Evolutionary conservation across 2,329 filamentous ascomycete species (phyloP).

Genomic region (Monosporascus sp.): DNA sequence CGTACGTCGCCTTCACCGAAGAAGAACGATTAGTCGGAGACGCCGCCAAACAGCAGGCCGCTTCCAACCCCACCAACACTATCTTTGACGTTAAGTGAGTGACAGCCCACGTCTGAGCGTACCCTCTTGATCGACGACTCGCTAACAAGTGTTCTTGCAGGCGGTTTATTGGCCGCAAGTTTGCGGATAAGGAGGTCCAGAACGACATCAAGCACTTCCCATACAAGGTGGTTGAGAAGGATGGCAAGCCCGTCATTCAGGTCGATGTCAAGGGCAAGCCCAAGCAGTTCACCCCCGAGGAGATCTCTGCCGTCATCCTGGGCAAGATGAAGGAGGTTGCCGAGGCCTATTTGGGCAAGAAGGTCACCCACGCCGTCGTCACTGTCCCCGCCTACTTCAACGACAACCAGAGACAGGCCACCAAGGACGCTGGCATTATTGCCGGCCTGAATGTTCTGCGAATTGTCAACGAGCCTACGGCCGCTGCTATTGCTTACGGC

Average conservation of each 20-base stretch:
- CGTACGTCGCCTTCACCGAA: constrained; percentile 94
- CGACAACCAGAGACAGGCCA: constrained; percentile 94
- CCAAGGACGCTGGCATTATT: constrained; percentile 90
- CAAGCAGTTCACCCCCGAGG: constrained; percentile 75
- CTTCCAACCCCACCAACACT: constrained; percentile 69
- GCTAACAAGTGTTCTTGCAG: constrained; percentile 39
- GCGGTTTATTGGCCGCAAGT: constrained; percentile 83
- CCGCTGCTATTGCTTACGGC: constrained; percentile 91
- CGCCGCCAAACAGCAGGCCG: constrained; percentile 93
- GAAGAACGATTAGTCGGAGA: constrained; percentile 96
- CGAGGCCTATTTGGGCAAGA: constrained; percentile 74
- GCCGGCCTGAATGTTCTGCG: constrained; percentile 92
- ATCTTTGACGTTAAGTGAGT: constrained; percentile 81
- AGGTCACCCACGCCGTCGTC: constrained; percentile 82
- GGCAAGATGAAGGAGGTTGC: constrained; percentile 83
- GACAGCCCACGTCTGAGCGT: constrained; percentile 13
- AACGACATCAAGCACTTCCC: constrained; percentile 97
- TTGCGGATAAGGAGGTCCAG: constrained; percentile 79
- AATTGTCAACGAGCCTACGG: constrained; percentile 95
- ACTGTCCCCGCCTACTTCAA: constrained; percentile 98
- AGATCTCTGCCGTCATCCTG: constrained; percentile 75
- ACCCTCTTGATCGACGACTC: neutral
- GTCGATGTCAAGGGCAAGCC: constrained; percentile 61
- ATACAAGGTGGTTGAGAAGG: constrained; percentile 86
- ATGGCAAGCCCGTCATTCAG: constrained; percentile 81